Evolutionary conservation across 352 stramenopile genomes (phyloP).

Genomic region (Phytophthora parvispora): DNA sequence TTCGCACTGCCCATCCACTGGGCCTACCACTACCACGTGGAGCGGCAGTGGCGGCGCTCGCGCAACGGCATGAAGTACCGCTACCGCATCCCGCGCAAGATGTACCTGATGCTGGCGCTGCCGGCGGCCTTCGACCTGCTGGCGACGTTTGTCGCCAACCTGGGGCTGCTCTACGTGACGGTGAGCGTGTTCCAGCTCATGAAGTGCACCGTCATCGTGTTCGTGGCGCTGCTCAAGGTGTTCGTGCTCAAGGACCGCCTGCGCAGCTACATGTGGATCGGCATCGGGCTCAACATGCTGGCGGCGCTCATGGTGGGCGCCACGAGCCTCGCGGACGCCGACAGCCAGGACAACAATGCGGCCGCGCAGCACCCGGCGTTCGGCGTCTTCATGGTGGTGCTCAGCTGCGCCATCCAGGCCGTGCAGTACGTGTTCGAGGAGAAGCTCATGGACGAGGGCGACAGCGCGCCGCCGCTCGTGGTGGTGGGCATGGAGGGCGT

Average conservation of each 20-base stretch:
- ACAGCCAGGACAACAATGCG: slow-evolving; percentile 70
- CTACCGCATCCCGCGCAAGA: slow-evolving; percentile 88
- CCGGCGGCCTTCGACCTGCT: slow-evolving; percentile 95
- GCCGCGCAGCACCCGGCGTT: slow-evolving; percentile 81
- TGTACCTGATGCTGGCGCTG: slow-evolving; percentile 96
- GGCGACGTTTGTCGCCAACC: slow-evolving; percentile 95
- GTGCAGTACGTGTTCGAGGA: slow-evolving; percentile 99
- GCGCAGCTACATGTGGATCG: slow-evolving; percentile 97
- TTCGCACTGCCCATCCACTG: slow-evolving; percentile 96
- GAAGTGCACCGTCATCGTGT: slow-evolving; percentile 96
- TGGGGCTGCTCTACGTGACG: slow-evolving; percentile 94
- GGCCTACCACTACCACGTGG: slow-evolving; percentile 82
- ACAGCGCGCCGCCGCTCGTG: slow-evolving; percentile 94
- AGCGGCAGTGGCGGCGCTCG: slow-evolving; percentile 72
- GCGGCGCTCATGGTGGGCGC: slow-evolving; percentile 94
- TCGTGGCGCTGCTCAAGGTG: slow-evolving; percentile 98
- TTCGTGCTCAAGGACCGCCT: slow-evolving; percentile 93
- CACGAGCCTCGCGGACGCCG: slow-evolving; percentile 92
- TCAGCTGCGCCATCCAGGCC: slow-evolving; percentile 96
- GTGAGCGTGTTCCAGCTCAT: slow-evolving; percentile 93
- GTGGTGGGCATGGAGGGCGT: slow-evolving; percentile 97
- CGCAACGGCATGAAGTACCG: slow-evolving; percentile 79
- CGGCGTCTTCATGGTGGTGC: slow-evolving; percentile 95
- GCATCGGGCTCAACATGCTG: slow-evolving; percentile 96
- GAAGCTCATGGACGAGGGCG: slow-evolving; percentile 97